Evolutionary conservation across 192 early-diverging fungal species (phyloP).

Genomic region (Entrophospora sp.): DNA sequence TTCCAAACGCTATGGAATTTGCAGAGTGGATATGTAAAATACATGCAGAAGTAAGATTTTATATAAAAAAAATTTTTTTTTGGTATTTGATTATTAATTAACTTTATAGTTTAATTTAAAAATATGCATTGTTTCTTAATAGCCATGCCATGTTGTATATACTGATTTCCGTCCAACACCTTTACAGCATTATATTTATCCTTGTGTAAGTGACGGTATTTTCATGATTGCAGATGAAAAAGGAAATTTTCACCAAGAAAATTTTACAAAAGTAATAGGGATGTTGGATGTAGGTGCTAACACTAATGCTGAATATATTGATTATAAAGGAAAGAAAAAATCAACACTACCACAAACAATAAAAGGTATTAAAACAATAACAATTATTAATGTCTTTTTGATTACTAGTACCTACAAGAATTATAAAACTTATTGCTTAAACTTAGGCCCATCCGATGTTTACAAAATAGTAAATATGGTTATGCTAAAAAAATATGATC

Average conservation of each 20-base stretch:
- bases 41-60: constrained; percentile 56
- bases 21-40: constrained; percentile 96
- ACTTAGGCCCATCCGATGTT: constrained; percentile 70
- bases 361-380: not conserved
- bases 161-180: constrained; percentile 95
- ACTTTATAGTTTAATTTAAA: not conserved
- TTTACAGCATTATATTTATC: constrained; percentile 93
- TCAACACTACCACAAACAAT: too few species aligned
- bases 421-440: not conserved
- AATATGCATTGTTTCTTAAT: not conserved
- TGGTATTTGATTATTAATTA: too few species aligned
- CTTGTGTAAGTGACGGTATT: constrained; percentile 83
- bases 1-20: constrained; percentile 97
- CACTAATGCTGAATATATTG: too few species aligned
- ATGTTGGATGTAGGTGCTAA: constrained; percentile 57
- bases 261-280: constrained; percentile 84
- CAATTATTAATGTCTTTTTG: not conserved
- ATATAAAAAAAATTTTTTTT: too few species aligned
- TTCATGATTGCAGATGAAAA: constrained; percentile 95
- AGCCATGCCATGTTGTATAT: constrained; percentile 93
- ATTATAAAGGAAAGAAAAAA: too few species aligned
- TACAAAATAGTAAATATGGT: constrained; percentile 97
- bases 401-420: not conserved
- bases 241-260: constrained; percentile 85
- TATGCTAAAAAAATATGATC: constrained; percentile 90